A percentile compares a stretch with the other conserved stretches of the same genome.
phyloP scores from a whole-genome alignment of 169 alveolate species.

The Babesia sp. region DNA sequence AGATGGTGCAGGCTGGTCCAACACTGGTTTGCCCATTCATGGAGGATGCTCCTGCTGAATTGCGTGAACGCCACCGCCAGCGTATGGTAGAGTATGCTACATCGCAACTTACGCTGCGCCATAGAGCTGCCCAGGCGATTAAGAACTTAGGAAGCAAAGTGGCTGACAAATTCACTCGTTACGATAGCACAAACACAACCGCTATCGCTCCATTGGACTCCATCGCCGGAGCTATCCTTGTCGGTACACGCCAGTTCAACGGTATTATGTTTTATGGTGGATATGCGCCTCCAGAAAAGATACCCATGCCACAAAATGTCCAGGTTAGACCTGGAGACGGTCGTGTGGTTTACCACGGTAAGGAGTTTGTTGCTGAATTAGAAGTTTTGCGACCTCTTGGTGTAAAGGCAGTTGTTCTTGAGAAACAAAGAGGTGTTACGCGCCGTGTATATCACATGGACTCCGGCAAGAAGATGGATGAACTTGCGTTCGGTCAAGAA shows the following conservation, averaged over 20 bases:
- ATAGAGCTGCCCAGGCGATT: neutral
- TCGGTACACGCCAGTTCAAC: constrained; percentile 55
- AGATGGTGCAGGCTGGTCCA: constrained; percentile 13
- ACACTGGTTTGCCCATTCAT: constrained; percentile 62
- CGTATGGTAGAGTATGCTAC: constrained; percentile 32
- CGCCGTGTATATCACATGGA: constrained; percentile 40
- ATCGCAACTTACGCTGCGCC: neutral
- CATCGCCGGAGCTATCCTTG: constrained; percentile 55
- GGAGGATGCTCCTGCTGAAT: constrained; percentile 59
- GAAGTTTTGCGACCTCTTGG: constrained; percentile 29
- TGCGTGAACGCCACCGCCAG: constrained; percentile 30
- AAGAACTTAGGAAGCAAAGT: neutral
- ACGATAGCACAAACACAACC: neutral
- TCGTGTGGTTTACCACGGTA: constrained; percentile 59
- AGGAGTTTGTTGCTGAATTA: constrained; percentile 52
- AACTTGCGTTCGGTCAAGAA: constrained; percentile 34
- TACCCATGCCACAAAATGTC: constrained; percentile 40
- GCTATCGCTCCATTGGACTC: constrained; percentile 5
- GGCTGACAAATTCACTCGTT: neutral
- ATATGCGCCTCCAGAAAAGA: constrained; percentile 57
- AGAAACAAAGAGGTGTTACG: constrained; percentile 1
- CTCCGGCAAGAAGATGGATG: constrained; percentile 26
- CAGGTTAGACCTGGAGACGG: constrained; percentile 62
- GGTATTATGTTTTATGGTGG: constrained; percentile 60
- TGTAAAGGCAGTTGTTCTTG: constrained; percentile 34